Conservation (phyloP, 257 asterid species). For the Solanum pinnatisectum region DNA sequence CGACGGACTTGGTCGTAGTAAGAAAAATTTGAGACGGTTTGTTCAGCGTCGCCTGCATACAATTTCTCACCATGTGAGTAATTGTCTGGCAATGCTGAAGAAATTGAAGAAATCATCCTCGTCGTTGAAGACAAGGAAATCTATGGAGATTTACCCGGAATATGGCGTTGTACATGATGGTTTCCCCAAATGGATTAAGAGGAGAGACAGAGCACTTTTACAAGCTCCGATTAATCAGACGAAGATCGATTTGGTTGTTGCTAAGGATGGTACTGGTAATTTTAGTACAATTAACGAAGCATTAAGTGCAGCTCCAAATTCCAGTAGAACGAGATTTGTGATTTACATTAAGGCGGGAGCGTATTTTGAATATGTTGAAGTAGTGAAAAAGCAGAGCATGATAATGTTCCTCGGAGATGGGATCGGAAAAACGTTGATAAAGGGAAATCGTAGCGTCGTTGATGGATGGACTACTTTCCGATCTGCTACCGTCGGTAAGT, state of each 20-base stretch:
- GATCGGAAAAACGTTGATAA: conserved; percentile 71
- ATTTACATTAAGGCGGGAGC: conserved; percentile 83
- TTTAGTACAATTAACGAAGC: conserved; percentile 63
- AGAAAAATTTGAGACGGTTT: conserved; percentile 38
- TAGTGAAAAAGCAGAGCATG: conserved; percentile 35
- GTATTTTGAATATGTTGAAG: conserved; percentile 68
- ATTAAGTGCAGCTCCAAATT: conserved; percentile 57
- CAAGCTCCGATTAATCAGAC: conserved; percentile 42
- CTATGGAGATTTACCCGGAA: conserved; percentile 25
- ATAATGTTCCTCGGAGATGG: conserved; percentile 90
- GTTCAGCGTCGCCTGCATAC: conserved; percentile 39
- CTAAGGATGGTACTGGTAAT: conserved; percentile 83
- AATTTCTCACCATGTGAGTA: conserved; percentile 76
- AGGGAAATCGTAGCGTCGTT: conserved; percentile 80
- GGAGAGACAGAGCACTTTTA: conserved; percentile 44
- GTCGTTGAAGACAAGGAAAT: not conserved
- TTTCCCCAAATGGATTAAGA: conserved; percentile 60
- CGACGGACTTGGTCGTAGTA: conserved; percentile 70
- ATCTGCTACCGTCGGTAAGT: conserved; percentile 82
- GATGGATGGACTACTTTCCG: conserved; percentile 97
- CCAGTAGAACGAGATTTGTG: conserved; percentile 63
- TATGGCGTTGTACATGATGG: conserved; percentile 32
- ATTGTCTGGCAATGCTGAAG: conserved; percentile 66
- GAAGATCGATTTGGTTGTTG: conserved; percentile 41
- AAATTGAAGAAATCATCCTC: conserved; percentile 27